These are phyloP conservation scores for Aspergillus fumigatus DNA, from an alignment of 2,329 filamentous ascomycete genomes.

Conservation along the genomic window DNA sequence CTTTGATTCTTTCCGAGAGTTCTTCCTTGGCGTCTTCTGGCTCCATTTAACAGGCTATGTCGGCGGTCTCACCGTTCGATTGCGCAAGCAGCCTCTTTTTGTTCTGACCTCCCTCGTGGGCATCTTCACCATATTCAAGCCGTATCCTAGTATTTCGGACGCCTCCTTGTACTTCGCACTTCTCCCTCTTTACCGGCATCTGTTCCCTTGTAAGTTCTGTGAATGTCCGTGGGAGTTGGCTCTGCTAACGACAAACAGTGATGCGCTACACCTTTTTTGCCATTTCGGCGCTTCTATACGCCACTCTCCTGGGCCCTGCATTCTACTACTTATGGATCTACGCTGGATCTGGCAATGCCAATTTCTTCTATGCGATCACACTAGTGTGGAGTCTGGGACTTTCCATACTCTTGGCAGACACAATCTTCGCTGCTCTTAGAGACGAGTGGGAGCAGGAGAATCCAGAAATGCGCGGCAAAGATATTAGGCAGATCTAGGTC, in stretches of 20 bases:
- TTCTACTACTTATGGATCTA: conserved; percentile 99
- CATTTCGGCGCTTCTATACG: conserved; percentile 77
- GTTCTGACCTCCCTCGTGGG: conserved; percentile 80
- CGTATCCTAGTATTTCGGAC: conserved; percentile 90
- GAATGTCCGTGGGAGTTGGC: neutral
- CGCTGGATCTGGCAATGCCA: conserved; percentile 93
- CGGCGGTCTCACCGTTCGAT: conserved; percentile 73
- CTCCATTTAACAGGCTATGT: conserved; percentile 89
- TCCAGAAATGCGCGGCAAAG: conserved; percentile 84
- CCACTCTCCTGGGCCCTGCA: conserved; percentile 81
- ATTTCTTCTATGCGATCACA: conserved; percentile 99
- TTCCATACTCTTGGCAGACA: conserved; percentile 79
- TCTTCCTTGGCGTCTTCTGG: conserved; percentile 98
- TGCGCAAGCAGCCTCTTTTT: conserved; percentile 81
- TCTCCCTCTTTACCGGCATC: conserved; percentile 80
- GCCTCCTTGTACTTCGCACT: conserved; percentile 79
- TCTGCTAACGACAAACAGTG: conserved; percentile 47
- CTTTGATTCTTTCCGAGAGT: conserved; percentile 95
- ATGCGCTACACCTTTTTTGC: conserved; percentile 93
- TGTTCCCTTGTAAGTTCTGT: conserved; percentile 66
- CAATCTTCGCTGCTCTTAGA: conserved; percentile 79
- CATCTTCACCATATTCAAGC: conserved; percentile 92
- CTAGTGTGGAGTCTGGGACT: conserved; percentile 94
- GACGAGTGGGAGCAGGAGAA: conserved; percentile 93
- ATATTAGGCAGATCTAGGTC: conserved; percentile 73